Evolutionary conservation across 495 filamentous ascomycete species (phyloP), one percentile per base, ranked within the genome.

Genomic region (Pyrenopolyporus hunteri): DNA sequence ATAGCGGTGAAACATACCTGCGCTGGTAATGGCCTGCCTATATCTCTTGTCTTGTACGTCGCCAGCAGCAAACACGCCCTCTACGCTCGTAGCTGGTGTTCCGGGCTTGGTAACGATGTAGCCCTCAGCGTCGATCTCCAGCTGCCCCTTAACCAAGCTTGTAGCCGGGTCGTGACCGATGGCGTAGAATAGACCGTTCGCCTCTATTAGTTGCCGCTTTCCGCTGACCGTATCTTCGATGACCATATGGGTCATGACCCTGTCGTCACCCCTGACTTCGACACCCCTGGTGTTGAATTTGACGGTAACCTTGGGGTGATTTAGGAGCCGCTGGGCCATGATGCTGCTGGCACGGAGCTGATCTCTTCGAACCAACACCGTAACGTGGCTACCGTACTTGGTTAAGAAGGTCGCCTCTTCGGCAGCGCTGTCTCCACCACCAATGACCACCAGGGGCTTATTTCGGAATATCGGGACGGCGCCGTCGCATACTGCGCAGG

Each of bases 41-140:
- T 99, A 99, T 67, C 89, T 87, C 85, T 97, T 98, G 72, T 99
- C 95, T 79, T 98, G 95, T 14, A 99, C 94, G 70, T 99, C 94
- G 45, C 94, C 94, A 37, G 93, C 93, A 46, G 94, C 94, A 73
- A 98, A 99, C 6, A 99, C 90, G 68, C 94, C 94, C 72, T 92
- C 85, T 4, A 96, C 73, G 72, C 85, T 96, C 36, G 94, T 99
- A 62, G 87, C 82, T 62, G 90, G 91, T 45, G 92, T 93, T 23
- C 94, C 94, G 2, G 93, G 88, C 74, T 89, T 83, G 35, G 95
- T 98, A 62, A 93, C 68, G 31, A 99, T 87, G 72, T 99, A 99
- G 1, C 81, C 81, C 52, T 98, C 94, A 40, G 82, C 83, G 71
- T 99, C 94, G 55, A 86, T 88, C 33, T 95, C 81, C 39, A 98